These are phyloP conservation scores for Chrysochromulina parva DNA, from an alignment of 78 protist genomes.

Conservation along the genomic window DNA sequence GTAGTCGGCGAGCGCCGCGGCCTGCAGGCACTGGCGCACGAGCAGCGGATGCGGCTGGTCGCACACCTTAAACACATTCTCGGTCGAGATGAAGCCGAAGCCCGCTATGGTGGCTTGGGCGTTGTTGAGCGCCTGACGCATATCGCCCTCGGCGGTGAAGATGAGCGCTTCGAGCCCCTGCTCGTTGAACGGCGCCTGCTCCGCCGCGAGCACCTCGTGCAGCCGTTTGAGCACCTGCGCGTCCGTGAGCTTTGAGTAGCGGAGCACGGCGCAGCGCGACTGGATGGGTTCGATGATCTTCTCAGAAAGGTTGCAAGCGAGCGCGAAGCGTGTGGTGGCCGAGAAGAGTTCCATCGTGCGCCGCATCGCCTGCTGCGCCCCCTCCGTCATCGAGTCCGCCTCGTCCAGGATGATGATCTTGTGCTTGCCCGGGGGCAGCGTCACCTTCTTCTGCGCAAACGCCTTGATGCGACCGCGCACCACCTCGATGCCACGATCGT, in stretches of 20 bases:
- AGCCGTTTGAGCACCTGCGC: slow-evolving; percentile 76
- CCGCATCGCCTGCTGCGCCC: slow-evolving; percentile 98
- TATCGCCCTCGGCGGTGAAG: slow-evolving; percentile 94
- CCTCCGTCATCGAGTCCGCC: slow-evolving; percentile 96
- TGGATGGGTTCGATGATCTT: slow-evolving; percentile 98
- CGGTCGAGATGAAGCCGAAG: slow-evolving; percentile 78
- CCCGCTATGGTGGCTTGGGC: slow-evolving; percentile 94
- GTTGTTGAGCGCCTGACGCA: slow-evolving; percentile 93
- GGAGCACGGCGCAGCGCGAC: slow-evolving; percentile 92
- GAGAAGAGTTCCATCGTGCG: slow-evolving; percentile 93
- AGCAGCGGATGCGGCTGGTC: slow-evolving; percentile 97
- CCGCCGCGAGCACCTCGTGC: slow-evolving; percentile 52
- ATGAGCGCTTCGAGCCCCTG: slow-evolving; percentile 91
- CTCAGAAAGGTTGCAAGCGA: slow-evolving; percentile 92
- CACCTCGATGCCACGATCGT: slow-evolving; percentile 97
- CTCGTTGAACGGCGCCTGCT: slow-evolving; percentile 59
- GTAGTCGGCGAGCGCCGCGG: slow-evolving; percentile 51
- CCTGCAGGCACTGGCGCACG: slow-evolving; percentile 49
- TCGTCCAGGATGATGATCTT: slow-evolving; percentile 98
- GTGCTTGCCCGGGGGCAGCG: slow-evolving; percentile 85
- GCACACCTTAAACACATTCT: slow-evolving; percentile 91
- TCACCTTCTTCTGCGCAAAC: slow-evolving; percentile 96
- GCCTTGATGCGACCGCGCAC: slow-evolving; percentile 96
- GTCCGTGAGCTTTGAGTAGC: slow-evolving; percentile 54
- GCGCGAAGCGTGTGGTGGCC: slow-evolving; percentile 93